Evolutionary conservation across 2,329 filamentous ascomycete species (phyloP).

Genomic region (Alternaria burnsii): DNA sequence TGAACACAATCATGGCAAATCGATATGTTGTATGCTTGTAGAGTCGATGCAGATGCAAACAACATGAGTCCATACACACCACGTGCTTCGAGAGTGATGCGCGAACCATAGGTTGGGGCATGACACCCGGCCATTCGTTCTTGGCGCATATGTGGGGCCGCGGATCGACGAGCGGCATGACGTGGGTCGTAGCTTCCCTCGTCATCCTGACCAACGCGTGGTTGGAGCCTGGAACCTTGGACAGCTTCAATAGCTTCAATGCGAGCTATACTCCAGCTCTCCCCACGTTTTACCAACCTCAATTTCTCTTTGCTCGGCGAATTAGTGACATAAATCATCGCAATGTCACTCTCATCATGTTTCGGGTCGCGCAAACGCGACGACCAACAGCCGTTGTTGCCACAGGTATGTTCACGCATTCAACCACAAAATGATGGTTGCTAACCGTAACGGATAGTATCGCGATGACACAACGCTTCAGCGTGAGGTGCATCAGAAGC

Average conservation of each 20-base stretch:
- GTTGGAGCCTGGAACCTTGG: conserved; percentile 8
- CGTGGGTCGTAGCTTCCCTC: conserved; percentile 12
- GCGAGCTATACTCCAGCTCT: conserved; percentile 5
- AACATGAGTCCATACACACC: neutral
- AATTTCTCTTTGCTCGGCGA: conserved; percentile 1
- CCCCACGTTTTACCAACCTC: neutral
- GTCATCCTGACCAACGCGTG: conserved; percentile 20
- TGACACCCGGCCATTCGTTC: neutral
- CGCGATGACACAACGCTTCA: conserved; percentile 76
- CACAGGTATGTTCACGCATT: conserved; percentile 57
- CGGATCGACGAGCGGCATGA: conserved; percentile 19
- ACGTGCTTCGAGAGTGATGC: conserved; percentile 5
- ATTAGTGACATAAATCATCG: conserved; percentile 11
- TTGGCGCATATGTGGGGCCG: conserved; percentile 17
- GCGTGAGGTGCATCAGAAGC: conserved; percentile 81
- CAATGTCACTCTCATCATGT: conserved; percentile 66
- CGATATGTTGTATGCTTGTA: neutral
- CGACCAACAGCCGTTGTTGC: conserved; percentile 76
- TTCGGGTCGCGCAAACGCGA: conserved; percentile 67
- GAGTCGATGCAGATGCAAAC: neutral
- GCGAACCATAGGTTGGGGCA: conserved; percentile 1
- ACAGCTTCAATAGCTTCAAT: conserved; percentile 1
- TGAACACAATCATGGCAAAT: neutral
- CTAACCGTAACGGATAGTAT: conserved; percentile 58
- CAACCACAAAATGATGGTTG: neutral